phyloP scores from a whole-genome alignment of 768 basidiomycete species.

The Suillus spraguei region DNA sequence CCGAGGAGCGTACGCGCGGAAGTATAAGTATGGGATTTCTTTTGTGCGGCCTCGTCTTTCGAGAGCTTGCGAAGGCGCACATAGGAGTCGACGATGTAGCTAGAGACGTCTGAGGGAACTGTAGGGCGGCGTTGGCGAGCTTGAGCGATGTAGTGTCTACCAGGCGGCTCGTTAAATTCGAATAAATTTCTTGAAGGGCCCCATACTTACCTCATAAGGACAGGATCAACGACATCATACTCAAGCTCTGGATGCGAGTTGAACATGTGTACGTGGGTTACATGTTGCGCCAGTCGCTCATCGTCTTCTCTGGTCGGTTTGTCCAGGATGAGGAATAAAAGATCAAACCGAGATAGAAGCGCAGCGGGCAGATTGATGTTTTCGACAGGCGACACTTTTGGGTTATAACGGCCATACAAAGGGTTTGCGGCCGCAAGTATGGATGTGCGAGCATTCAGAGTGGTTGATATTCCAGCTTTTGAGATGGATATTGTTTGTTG shows the following conservation, averaged over 20 bases:
- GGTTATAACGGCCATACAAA: constrained; percentile 96
- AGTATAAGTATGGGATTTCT: constrained; percentile 91
- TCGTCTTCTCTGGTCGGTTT: constrained; percentile 95
- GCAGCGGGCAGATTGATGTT: constrained; percentile 99
- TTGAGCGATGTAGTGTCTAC: constrained; percentile 91
- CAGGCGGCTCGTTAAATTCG: constrained; percentile 14
- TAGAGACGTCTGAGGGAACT: constrained; percentile 88
- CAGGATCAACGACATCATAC: constrained; percentile 82
- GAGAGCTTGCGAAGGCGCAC: constrained; percentile 92
- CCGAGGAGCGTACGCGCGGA: constrained; percentile 96
- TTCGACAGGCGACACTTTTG: constrained; percentile 96
- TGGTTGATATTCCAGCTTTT: constrained; percentile 98
- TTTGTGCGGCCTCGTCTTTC: constrained; percentile 86
- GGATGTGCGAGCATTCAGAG: constrained; percentile 95
- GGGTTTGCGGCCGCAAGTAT: constrained; percentile 98
- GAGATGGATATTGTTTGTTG: constrained; percentile 99
- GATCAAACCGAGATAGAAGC: constrained; percentile 92
- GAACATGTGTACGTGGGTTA: constrained; percentile 98
- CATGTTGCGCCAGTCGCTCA: constrained; percentile 94
- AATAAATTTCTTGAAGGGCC: neutral
- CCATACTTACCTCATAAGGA: constrained; percentile 75
- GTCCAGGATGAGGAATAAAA: constrained; percentile 95
- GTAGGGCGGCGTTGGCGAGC: constrained; percentile 87
- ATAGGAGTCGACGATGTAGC: constrained; percentile 93
- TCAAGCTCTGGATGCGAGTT: constrained; percentile 86